These are phyloP conservation scores for Talaromyces borbonicus DNA, from an alignment of 495 filamentous ascomycete genomes.

Conservation along the genomic window DNA sequence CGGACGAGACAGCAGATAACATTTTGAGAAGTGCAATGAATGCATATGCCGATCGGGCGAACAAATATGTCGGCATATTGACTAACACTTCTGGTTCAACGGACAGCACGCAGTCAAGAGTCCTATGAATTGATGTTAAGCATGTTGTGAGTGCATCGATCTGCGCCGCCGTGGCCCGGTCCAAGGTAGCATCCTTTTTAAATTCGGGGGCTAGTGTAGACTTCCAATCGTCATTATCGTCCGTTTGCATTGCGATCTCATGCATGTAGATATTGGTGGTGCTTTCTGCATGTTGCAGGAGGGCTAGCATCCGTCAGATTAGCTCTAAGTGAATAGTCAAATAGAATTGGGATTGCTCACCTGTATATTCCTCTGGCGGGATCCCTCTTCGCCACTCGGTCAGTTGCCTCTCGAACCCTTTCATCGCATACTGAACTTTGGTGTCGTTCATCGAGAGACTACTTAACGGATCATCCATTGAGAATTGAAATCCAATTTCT, in stretches of 20 bases:
- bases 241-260: constrained; percentile 71
- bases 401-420: constrained; percentile 66
- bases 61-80: constrained; percentile 63
- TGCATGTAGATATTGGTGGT: constrained; percentile 73
- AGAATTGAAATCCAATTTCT: constrained; percentile 58
- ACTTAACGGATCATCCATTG: constrained; percentile 58
- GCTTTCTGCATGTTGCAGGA: constrained; percentile 9
- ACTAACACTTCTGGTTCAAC: constrained; percentile 54
- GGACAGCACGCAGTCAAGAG: constrained; percentile 58
- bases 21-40: constrained; percentile 83
- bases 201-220: constrained; percentile 32
- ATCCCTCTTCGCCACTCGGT: constrained; percentile 53
- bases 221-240: constrained; percentile 55
- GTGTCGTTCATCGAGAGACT: constrained; percentile 59
- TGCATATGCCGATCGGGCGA: constrained; percentile 73
- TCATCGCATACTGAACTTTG: constrained; percentile 64
- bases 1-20: constrained; percentile 62
- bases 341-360: constrained; percentile 13
- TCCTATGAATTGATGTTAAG: constrained; percentile 60
- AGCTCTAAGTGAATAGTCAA: background rate
- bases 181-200: constrained; percentile 29
- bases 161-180: constrained; percentile 38
- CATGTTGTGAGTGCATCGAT: constrained; percentile 65
- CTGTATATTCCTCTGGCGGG: constrained; percentile 30
- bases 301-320: background rate